Conservation (phyloP, 83 land plant genomes). For the Diphasiastrum complanatum region DNA sequence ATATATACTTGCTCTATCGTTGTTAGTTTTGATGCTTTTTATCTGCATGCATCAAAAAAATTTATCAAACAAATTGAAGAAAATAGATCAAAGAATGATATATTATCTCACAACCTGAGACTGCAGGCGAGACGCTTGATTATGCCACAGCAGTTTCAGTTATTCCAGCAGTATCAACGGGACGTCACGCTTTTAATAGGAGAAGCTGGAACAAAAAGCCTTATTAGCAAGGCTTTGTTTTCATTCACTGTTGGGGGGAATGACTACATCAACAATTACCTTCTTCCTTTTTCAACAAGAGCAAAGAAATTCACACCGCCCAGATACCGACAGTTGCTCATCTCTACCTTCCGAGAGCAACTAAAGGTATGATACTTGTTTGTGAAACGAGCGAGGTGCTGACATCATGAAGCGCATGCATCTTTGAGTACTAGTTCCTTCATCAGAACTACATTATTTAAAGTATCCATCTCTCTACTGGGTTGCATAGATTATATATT, state of each 20-base stretch:
- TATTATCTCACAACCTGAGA: not conserved
- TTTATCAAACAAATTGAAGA: too few relatives aligned
- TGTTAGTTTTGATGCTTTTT: not conserved
- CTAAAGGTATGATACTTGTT: constrained; percentile 34
- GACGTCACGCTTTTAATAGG: constrained; percentile 41
- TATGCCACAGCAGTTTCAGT: constrained; percentile 35
- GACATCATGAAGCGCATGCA: not conserved
- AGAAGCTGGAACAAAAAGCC: constrained; percentile 11
- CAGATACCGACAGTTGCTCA: constrained; percentile 31
- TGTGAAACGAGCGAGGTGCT: not conserved
- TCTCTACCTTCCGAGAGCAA: constrained; percentile 40
- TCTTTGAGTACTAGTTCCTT: constrained; percentile 10
- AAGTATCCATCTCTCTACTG: not conserved
- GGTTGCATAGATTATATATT: not conserved
- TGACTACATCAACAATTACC: constrained; percentile 78
- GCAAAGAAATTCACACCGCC: constrained; percentile 34
- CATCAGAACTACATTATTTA: too few relatives aligned
- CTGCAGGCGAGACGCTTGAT: constrained; percentile 45
- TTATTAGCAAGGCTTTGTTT: constrained; percentile 40
- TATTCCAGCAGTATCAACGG: constrained; percentile 36
- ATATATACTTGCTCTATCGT: not conserved
- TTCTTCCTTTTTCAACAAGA: constrained; percentile 36
- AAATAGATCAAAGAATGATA: not conserved
- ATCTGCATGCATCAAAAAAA: too few relatives aligned
- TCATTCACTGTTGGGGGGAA: constrained; percentile 64